These are phyloP conservation scores for Colletotrichum noveboracense DNA, from an alignment of 2,329 filamentous ascomycete genomes.

Conservation along the genomic window DNA sequence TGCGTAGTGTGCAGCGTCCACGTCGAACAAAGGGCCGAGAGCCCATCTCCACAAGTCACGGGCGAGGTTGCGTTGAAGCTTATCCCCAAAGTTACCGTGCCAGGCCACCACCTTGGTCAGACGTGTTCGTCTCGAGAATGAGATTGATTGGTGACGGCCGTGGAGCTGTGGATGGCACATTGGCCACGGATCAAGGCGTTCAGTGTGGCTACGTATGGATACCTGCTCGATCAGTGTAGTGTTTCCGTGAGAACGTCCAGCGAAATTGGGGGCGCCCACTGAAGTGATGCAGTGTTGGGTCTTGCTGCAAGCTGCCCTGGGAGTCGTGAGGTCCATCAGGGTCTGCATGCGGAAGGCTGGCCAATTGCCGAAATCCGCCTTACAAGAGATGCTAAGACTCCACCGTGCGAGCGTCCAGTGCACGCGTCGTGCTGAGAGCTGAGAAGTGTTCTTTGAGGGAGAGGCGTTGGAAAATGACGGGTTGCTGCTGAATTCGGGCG, in stretches of 20 bases:
- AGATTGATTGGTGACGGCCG: not conserved
- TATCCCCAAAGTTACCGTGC: not conserved
- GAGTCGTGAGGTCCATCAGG: slow-evolving; percentile 8
- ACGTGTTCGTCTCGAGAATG: slow-evolving; percentile 3
- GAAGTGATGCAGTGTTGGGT: not conserved
- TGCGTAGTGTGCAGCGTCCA: not conserved
- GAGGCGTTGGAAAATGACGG: not conserved
- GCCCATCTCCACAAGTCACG: not conserved
- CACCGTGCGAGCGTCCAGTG: not conserved
- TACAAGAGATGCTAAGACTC: not conserved
- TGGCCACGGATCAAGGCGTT: not conserved
- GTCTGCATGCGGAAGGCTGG: slow-evolving; percentile 13
- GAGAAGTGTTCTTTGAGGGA: not conserved
- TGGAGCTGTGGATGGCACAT: not conserved
- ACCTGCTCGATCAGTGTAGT: not conserved
- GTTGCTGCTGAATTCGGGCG: not conserved
- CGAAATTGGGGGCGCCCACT: not conserved
- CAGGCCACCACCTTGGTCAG: not conserved
- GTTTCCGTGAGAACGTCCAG: not conserved
- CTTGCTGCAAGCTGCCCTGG: not conserved
- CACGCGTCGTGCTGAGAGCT: not conserved
- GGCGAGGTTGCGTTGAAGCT: slow-evolving; percentile 4
- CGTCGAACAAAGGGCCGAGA: not conserved
- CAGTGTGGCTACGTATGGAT: not conserved
- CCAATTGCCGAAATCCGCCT: slow-evolving; percentile 18